Evolutionary conservation across 345 rosid genomes (phyloP), one percentile per base, ranked within the genome.

Genomic region (Ricinus communis): DNA sequence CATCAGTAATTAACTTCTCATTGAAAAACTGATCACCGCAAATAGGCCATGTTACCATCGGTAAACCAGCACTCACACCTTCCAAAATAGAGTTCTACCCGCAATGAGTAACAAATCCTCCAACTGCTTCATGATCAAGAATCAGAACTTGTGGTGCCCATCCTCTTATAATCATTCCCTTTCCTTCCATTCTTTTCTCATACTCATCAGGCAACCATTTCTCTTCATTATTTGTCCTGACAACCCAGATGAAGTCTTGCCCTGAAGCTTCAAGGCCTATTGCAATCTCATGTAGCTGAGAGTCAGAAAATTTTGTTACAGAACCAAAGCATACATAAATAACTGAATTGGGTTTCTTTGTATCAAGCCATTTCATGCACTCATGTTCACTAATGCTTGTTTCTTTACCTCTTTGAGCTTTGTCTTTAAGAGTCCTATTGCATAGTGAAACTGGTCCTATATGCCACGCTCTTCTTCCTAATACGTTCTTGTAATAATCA

Each of bases 21-120:
- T 75, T 75, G 45, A 19, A 69, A 28, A 75, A 75, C 19, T 79
- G 72, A 66, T 79, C 82, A 0, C 64, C 74, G 4, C 24, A 53
- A 0, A 68, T 3, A 0, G 79, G 82, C 68, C 76, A 68, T 7
- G 77, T 58, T 10, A 71, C 70, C 82, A 71, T 71, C 5, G 74
- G 74, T 63, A 75, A 63, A 9, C 79, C 74, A 7, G 79, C 74
- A 28, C 66, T 27, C 7, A 68, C 28, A 22, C 68, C 71, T 68
- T 79, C 77, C 9, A 71, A 41, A 1, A 27, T 62, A 13, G 77
- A 79, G 54, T 71, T 75, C 79, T 79, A 79, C 9, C 79, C 60
- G 14, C 76, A 75, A 61, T 67, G 80, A 5, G 74, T 64, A 70
- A 76, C 43, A 11, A 71, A 57, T 36, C 74, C 80, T 5, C 80